A percentile compares a stretch with the other conserved stretches of the same genome.
Evolutionary conservation across 2,329 filamentous ascomycete genomes (phyloP).

Genomic region (Colletotrichum aenigma): DNA sequence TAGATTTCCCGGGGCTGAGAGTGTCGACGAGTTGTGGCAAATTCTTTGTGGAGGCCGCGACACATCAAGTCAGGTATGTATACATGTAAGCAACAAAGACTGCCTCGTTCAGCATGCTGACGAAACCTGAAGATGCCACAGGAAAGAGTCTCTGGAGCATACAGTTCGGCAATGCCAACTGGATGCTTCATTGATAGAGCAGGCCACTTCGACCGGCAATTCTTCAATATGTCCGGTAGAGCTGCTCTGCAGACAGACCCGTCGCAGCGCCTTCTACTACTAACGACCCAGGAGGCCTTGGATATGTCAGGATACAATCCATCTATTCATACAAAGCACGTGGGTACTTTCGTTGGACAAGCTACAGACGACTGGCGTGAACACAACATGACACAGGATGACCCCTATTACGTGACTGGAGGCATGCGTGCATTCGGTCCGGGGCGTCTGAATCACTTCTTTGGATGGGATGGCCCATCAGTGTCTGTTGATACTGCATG

Average conservation of each 20-base stretch:
- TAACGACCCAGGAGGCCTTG: neutral
- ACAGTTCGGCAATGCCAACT: neutral
- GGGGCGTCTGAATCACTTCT: conserved; percentile 38
- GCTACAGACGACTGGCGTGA: conserved; percentile 24
- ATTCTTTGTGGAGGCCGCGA: neutral
- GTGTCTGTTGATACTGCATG: conserved; percentile 43
- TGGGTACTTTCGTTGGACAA: neutral
- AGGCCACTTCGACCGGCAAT: neutral
- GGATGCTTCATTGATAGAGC: neutral
- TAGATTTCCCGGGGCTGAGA: neutral
- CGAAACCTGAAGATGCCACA: neutral
- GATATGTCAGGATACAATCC: neutral
- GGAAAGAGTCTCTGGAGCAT: neutral
- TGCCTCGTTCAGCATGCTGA: neutral
- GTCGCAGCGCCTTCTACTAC: neutral
- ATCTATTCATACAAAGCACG: neutral
- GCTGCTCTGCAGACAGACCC: neutral
- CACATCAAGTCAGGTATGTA: neutral
- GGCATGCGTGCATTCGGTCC: conserved; percentile 33
- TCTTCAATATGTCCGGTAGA: neutral
- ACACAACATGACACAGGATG: conserved; percentile 39
- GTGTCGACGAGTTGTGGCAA: neutral
- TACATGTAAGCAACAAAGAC: neutral
- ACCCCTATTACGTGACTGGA: conserved; percentile 41
- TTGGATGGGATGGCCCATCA: conserved; percentile 41